Evolutionary conservation across 352 stramenopile genomes (phyloP), one percentile per base, ranked within the genome.

Genomic region (Pythium vanterpoolii): DNA sequence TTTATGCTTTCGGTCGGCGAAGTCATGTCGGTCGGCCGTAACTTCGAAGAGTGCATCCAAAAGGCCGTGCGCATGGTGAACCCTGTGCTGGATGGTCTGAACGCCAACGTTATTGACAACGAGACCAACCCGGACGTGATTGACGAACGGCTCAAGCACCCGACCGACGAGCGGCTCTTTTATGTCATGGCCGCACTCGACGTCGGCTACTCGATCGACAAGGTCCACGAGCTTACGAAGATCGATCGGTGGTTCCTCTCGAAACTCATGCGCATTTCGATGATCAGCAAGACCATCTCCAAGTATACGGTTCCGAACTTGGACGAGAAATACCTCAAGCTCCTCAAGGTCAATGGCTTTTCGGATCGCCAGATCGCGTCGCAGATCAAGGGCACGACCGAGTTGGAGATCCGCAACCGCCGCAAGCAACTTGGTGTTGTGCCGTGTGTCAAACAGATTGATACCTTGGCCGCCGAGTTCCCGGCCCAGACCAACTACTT

Each of bases 221-320:
- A 98, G 57, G 90, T 99, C 36, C 94, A 99, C 72, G 81, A 98
- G 27, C 84, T 99, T 60, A 99, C 97, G 10, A 99, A 99, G 75
- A 99, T 99, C 72, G 98, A 99, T 74, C 96, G 89, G 45, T 99
- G 97, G 97, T 99, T 99, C 83, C 79, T 99, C 30, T 73, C 86
- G 33, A 93, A 97, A 64, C 67, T 96, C 47, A 87, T 86, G 42
- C 73, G 77, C 57, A 80, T 85, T 43, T 75, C 74, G 21, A 19
- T 89, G 64, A 66, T 30, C 50, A 98, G 99, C 71, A 88, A 88
- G 30, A 86, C 73, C 44, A 72, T 97, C 24, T 82, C 77, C 50
- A 75, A 89, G 63, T 83, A 78, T 56, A 66, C 69, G 46, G 71
- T 95, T 16, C 62, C 87, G n/a, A 83, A 72, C 30, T 68, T 74